A percentile compares a stretch with the other conserved stretches of the same genome.
Evolutionary conservation across 345 rosid species (phyloP).

Genomic region (Brassica nigra): DNA sequence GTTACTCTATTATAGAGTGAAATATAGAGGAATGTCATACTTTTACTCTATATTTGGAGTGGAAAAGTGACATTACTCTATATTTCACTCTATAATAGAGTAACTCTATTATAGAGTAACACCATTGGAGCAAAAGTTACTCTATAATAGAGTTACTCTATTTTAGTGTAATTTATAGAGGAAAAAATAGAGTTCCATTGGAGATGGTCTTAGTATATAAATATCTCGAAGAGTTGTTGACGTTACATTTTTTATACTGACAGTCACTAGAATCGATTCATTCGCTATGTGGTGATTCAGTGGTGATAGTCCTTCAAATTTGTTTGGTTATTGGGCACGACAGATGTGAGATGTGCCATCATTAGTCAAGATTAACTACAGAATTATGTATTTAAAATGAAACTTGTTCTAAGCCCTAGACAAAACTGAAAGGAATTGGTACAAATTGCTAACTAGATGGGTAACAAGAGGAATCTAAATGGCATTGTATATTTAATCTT

Average conservation of each 20-base stretch:
- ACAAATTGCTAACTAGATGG: slow-evolving; percentile 31
- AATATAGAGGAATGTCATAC: too few species aligned
- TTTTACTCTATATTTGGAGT: too few species aligned
- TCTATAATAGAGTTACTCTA: too few species aligned
- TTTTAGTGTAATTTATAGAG: too few species aligned
- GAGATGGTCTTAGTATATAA: not conserved
- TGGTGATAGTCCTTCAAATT: not conserved
- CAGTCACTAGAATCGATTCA: not conserved
- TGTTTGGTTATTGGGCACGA: not conserved
- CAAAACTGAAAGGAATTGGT: slow-evolving; percentile 3
- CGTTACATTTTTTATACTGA: slow-evolving; percentile 5
- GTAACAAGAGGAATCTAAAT: slow-evolving; percentile 34
- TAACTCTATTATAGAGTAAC: too few species aligned
- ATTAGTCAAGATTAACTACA: not conserved
- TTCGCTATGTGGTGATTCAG: not conserved
- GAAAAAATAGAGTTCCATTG: too few species aligned
- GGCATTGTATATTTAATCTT: not conserved
- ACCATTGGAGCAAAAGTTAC: too few species aligned
- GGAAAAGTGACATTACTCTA: too few species aligned
- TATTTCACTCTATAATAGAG: too few species aligned
- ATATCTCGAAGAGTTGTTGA: not conserved
- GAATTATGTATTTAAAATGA: not conserved
- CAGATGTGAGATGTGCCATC: slow-evolving; percentile 8
- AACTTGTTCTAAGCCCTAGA: not conserved
- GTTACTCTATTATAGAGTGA: too few species aligned